phyloP scores from a whole-genome alignment of 257 asterid species.

The Salvia splendens region DNA sequence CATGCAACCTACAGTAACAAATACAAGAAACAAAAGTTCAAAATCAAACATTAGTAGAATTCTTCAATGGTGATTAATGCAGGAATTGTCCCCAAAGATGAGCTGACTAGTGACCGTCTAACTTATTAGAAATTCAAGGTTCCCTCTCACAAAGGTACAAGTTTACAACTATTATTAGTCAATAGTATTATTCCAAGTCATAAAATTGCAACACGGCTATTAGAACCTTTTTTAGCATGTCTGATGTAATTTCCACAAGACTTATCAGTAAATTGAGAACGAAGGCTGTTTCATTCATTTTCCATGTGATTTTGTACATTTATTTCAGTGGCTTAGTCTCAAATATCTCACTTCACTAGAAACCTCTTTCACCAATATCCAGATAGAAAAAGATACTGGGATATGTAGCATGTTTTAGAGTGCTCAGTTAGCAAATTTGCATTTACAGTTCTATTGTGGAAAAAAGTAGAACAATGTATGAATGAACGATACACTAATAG shows the following conservation, averaged over 20 bases:
- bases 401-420: constrained; percentile 10
- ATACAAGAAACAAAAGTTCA: constrained; percentile 17
- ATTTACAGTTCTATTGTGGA: not conserved
- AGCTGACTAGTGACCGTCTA: not conserved
- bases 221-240: not conserved
- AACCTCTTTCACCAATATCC: not conserved
- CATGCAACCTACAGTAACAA: constrained; percentile 54
- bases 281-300: not conserved
- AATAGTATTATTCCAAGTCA: not conserved
- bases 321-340: not conserved
- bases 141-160: not conserved
- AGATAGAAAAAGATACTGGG: not conserved
- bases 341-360: not conserved
- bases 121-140: not conserved
- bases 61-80: not conserved
- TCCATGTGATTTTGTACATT: not conserved
- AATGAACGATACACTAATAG: constrained; percentile 10
- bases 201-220: not conserved
- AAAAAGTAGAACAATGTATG: not conserved
- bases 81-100: not conserved
- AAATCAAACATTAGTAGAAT: constrained; percentile 1
- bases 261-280: not conserved
- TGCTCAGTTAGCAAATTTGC: not conserved
- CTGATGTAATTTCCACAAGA: not conserved
- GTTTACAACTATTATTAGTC: not conserved